These are phyloP conservation scores for Oldenlandia corymbosa DNA, from an alignment of 257 asterid species.

Conservation along the genomic window DNA sequence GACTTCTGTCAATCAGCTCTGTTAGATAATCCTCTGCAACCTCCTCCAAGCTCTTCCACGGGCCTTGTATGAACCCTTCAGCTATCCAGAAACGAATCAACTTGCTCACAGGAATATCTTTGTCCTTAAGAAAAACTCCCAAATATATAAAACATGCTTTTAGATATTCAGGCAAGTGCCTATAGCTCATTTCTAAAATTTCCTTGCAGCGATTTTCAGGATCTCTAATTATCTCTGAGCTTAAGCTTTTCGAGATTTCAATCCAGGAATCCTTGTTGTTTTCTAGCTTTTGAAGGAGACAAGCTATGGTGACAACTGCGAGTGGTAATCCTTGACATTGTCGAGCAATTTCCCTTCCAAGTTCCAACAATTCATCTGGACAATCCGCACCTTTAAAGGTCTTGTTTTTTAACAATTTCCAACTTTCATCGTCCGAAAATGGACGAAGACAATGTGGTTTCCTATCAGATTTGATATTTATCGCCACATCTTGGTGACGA, in stretches of 20 bases:
- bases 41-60: constrained; percentile 13
- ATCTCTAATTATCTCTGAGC: not conserved
- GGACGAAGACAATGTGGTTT: constrained; percentile 11
- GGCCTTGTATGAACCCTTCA: constrained; percentile 13
- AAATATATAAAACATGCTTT: constrained; percentile 13
- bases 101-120: constrained; percentile 10
- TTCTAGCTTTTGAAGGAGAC: constrained; percentile 8
- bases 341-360: constrained; percentile 4
- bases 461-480: not conserved
- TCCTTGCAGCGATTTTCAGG: constrained; percentile 6
- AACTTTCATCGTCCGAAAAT: constrained; percentile 5
- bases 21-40: constrained; percentile 20
- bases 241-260: not conserved
- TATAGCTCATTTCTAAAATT: constrained; percentile 7
- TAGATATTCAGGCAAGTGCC: constrained; percentile 17
- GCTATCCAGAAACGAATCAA: constrained; percentile 14
- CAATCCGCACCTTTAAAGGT: constrained; percentile 3
- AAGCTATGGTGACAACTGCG: constrained; percentile 4
- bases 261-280: constrained; percentile 7
- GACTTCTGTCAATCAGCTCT: constrained; percentile 16
- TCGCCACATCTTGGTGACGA: constrained; percentile 5
- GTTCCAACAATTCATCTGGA: constrained; percentile 2
- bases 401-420: constrained; percentile 14
- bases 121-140: constrained; percentile 14
- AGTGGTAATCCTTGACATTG: constrained; percentile 4